Evolutionary conservation across 192 early-diverging fungal genomes (phyloP).

Genomic region (Entophlyctis helioformis): DNA sequence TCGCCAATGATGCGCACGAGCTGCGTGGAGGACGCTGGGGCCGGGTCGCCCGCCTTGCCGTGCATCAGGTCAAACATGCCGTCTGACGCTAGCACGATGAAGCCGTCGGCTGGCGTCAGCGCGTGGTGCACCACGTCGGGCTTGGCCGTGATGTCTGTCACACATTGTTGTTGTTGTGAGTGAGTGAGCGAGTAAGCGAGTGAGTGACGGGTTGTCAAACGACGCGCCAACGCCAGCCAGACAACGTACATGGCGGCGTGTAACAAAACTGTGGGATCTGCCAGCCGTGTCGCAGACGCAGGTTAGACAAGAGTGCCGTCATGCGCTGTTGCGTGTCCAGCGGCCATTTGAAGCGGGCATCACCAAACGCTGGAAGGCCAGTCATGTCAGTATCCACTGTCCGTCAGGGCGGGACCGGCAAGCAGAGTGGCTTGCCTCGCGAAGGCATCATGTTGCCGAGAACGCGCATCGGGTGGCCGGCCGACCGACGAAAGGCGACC

Average conservation of each 20-base stretch:
- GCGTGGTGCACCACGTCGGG: constrained; percentile 55
- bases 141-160: constrained; percentile 65
- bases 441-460: constrained; percentile 27
- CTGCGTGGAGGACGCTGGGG: constrained; percentile 27
- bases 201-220: no score
- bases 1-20: no score
- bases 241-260: constrained; percentile 20
- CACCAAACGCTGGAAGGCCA: constrained; percentile 55
- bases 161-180: no score
- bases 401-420: no score
- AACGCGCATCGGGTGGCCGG: constrained; percentile 13
- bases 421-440: constrained; percentile 18
- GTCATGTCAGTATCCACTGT: no score
- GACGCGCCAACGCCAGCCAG: no score
- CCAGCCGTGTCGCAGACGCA: constrained; percentile 28
- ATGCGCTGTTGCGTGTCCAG: constrained; percentile 3
- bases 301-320: constrained; percentile 9
- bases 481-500: constrained; percentile 49
- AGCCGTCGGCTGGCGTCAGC: constrained; percentile 47
- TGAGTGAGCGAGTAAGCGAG: no score
- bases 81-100: constrained; percentile 71
- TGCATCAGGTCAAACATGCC: constrained; percentile 70
- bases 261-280: constrained; percentile 10
- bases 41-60: constrained; percentile 45
- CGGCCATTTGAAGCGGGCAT: constrained; percentile 44